Base-by-base conservation (phyloP, 805 yeast species). In the Nakazawaea wickerhamii region DNA sequence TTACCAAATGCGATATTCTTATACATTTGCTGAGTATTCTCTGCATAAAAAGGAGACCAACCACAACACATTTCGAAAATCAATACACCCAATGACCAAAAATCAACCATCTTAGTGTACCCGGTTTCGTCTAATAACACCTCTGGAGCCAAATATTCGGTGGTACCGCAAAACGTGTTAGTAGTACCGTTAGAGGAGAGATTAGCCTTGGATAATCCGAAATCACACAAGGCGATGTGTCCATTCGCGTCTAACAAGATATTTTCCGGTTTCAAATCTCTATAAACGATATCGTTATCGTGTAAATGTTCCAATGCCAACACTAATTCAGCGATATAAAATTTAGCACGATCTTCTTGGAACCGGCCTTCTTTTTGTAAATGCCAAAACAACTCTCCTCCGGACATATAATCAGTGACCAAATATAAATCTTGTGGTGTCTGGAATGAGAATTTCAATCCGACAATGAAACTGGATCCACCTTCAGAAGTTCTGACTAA, bases 61-160 rank as follows among this genome's bases (percentile, higher is more conserved):
- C 99, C 99, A 67, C 98, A 93, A 64, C 98, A 90, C 99, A 93
- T 93, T 67, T 93, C 99, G 64, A 93, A 93, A 36, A 93, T 89
- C 45, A 93, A 70, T 20, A 93, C 99, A 47, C 99, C 99, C 45
- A 93, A 68, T 2, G 98, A 90, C 99, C 99, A 93, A 55, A 93
- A 93, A 63, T 93, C 99, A 48, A 93, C 99, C 98, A 93, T 91
- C 64, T 90, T 89, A 30, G 98, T 93, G 67, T 93, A 93, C 14
- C 99, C 99, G 42, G 86, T 77, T 63, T 93, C 99, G 65, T 93
- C 98, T 41, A 93, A 71, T 52, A 93, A 71, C 14, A 93, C 95
- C 63, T 93, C 99, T 2, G 99, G 99, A 0, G 99, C 99, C 49
- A 93, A 72, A 62, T 93, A 93, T 67, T 93, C 99, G 5, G 99